A percentile compares a stretch with the other conserved stretches of the same genome.
These are phyloP conservation scores for Aspergillus nomiae DNA, from an alignment of 2,329 filamentous ascomycete genomes.

Conservation along the genomic window DNA sequence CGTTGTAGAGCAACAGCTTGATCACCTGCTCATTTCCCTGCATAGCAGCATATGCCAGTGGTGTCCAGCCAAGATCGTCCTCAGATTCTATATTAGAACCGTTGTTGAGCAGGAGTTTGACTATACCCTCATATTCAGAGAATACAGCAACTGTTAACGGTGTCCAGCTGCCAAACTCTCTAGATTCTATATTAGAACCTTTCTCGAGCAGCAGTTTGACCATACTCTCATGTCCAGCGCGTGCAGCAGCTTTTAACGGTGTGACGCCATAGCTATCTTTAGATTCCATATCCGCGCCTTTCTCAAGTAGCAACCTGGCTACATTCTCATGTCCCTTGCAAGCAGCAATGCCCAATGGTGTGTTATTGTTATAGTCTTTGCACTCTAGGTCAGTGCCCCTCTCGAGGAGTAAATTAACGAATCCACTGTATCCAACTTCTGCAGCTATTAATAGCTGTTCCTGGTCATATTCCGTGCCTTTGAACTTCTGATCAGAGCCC, in stretches of 20 bases:
- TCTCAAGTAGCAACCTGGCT: not conserved
- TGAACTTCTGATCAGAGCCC: not conserved
- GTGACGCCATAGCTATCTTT: not conserved
- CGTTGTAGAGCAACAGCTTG: not conserved
- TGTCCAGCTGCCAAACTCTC: not conserved
- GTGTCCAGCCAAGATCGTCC: not conserved
- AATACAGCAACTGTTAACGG: no score
- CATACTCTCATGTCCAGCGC: not conserved
- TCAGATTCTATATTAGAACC: not conserved
- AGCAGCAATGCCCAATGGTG: not conserved
- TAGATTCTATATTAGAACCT: not conserved
- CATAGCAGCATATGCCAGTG: not conserved
- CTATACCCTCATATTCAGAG: no score
- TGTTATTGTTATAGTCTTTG: not conserved
- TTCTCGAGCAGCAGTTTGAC: not conserved
- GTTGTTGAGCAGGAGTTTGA: no score
- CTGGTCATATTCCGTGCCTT: not conserved
- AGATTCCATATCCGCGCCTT: not conserved
- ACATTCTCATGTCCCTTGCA: not conserved
- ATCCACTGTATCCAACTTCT: not conserved
- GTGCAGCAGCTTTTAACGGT: not conserved
- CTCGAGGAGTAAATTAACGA: not conserved
- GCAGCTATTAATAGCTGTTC: not conserved
- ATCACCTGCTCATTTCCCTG: not conserved
- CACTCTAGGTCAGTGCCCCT: not conserved